Evolutionary conservation across 2,329 filamentous ascomycete genomes (phyloP).

Genomic region (Rutstroemia sydowiana): DNA sequence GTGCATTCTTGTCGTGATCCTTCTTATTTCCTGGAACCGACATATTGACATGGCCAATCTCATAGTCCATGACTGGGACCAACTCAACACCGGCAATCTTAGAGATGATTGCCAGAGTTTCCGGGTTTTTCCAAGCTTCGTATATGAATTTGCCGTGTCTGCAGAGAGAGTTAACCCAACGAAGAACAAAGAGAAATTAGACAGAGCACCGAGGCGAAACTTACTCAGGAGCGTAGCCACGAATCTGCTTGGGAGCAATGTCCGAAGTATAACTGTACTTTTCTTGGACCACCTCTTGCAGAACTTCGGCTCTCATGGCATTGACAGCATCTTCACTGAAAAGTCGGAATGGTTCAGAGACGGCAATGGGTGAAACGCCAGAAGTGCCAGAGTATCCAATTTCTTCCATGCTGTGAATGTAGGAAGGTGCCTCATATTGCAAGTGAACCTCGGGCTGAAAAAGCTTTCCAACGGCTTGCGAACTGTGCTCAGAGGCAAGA

Average conservation of each 20-base stretch:
- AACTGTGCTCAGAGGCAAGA: slow-evolving; percentile 25
- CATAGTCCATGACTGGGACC: slow-evolving; percentile 48
- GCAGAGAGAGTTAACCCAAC: slow-evolving; percentile 9
- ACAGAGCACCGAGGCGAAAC: slow-evolving; percentile 22
- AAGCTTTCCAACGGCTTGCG: slow-evolving; percentile 23
- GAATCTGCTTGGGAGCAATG: slow-evolving; percentile 46
- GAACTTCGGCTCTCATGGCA: slow-evolving; percentile 55
- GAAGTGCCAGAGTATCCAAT: slow-evolving; percentile 46
- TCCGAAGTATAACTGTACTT: slow-evolving; percentile 54
- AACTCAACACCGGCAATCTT: slow-evolving; percentile 51
- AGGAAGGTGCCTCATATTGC: slow-evolving; percentile 41
- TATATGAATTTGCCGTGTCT: slow-evolving; percentile 59
- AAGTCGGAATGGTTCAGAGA: slow-evolving; percentile 57
- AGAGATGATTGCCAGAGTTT: slow-evolving; percentile 46
- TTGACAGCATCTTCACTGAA: slow-evolving; percentile 55
- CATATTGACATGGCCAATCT: slow-evolving; percentile 52
- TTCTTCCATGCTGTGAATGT: slow-evolving; percentile 53
- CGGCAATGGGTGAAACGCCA: slow-evolving; percentile 55
- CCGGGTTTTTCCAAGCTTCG: slow-evolving; percentile 50
- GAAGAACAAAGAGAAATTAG: neutral
- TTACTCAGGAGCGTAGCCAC: slow-evolving; percentile 50
- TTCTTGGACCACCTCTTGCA: slow-evolving; percentile 47
- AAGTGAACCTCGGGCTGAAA: slow-evolving; percentile 53
- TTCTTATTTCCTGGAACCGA: slow-evolving; percentile 32
- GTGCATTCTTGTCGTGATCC: too few relatives aligned